Evolutionary conservation across 106 monocot species (phyloP).

Genomic region (Phalaenopsis equestris): DNA sequence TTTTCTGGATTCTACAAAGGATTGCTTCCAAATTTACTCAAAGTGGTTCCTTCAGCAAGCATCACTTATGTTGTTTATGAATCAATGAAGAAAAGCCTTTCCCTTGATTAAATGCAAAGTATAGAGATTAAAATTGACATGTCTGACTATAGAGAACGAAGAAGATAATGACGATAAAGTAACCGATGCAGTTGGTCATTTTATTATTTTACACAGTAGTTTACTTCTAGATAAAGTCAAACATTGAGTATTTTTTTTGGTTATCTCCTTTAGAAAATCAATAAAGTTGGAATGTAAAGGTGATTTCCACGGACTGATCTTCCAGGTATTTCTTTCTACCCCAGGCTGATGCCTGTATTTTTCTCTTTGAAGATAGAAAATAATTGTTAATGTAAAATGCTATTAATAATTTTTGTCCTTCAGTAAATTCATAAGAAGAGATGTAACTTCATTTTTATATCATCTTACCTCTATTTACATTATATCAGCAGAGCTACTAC

Average conservation of each 20-base stretch:
- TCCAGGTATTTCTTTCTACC: no score
- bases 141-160: slow-evolving; percentile 49
- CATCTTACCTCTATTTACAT: no score
- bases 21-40: slow-evolving; percentile 84
- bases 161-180: slow-evolving; percentile 20
- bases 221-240: slow-evolving; percentile 3
- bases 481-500: no score
- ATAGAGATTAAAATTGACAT: slow-evolving; percentile 19
- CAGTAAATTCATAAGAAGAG: no score
- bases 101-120: slow-evolving; percentile 45
- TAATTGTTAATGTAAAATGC: no score
- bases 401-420: no score
- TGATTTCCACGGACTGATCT: no score
- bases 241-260: not conserved
- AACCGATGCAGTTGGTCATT: not conserved
- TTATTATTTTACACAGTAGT: not conserved
- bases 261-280: not conserved
- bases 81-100: slow-evolving; percentile 74
- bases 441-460: no score
- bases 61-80: slow-evolving; percentile 92
- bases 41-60: slow-evolving; percentile 92
- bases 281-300: not conserved
- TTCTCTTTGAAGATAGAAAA: no score
- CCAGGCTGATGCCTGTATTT: no score
- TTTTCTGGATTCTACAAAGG: slow-evolving; percentile 89